Evolutionary conservation across 2,329 filamentous ascomycete genomes (phyloP).

Genomic region (Didymellaceae sp.): DNA sequence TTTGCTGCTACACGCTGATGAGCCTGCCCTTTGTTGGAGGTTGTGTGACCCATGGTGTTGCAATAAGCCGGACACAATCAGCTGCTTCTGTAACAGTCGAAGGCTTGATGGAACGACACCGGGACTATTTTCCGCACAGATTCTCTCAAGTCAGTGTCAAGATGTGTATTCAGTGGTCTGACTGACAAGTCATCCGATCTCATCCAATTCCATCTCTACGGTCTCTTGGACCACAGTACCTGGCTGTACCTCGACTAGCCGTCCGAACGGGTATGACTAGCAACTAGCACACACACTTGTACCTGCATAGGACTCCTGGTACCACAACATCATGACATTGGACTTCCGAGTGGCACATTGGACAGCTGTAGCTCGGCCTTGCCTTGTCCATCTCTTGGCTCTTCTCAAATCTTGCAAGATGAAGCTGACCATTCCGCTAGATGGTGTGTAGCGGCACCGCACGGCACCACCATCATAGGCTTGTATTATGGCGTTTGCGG

Average conservation of each 20-base stretch:
- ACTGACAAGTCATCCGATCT: constrained; percentile 13
- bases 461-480: constrained; percentile 11
- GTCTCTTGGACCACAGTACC: background rate
- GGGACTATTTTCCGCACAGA: background rate
- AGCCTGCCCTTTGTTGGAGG: constrained; percentile 3
- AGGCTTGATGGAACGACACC: constrained; percentile 22
- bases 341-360: constrained; percentile 21
- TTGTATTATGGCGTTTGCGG: constrained; percentile 2
- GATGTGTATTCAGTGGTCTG: too few species aligned
- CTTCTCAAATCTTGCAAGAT: background rate
- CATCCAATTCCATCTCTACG: constrained; percentile 7
- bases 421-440: background rate
- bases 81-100: constrained; percentile 30
- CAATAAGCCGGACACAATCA: constrained; percentile 20
- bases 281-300: constrained; percentile 18
- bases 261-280: constrained; percentile 20
- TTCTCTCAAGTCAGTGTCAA: too few species aligned
- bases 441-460: constrained; percentile 8
- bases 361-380: constrained; percentile 13
- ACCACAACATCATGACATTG: constrained; percentile 18
- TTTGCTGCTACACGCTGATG: background rate
- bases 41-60: constrained; percentile 6
- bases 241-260: constrained; percentile 13
- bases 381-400: constrained; percentile 15
- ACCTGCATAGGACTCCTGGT: constrained; percentile 22